These are phyloP conservation scores for Rhodofomes roseus DNA, from an alignment of 1,284 basidiomycete genomes.

Conservation along the genomic window DNA sequence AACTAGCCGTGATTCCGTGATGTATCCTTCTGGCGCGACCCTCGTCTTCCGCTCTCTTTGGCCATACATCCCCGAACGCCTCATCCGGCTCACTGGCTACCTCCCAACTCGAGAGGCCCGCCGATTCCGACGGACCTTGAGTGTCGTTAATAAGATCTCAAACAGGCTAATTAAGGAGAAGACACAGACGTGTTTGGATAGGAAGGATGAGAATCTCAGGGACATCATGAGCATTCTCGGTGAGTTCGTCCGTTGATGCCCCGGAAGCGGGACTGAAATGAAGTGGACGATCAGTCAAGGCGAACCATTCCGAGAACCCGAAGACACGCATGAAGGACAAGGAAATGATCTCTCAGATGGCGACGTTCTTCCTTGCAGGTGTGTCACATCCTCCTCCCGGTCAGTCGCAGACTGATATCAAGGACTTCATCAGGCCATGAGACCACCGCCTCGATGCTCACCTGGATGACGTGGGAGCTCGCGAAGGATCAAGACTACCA, in stretches of 20 bases:
- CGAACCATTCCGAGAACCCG: conserved; percentile 45
- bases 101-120: conserved; percentile 33
- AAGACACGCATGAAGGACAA: conserved; percentile 42
- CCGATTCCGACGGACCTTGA: conserved; percentile 30
- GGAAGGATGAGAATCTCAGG: conserved; percentile 17
- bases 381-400: background rate
- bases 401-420: conserved; percentile 25
- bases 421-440: conserved; percentile 43
- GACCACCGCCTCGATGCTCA: conserved; percentile 42
- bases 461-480: conserved; percentile 41
- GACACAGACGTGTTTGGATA: conserved; percentile 22
- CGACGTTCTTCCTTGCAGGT: conserved; percentile 30
- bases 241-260: conserved; percentile 14
- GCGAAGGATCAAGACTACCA: conserved; percentile 37
- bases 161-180: conserved; percentile 36
- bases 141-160: conserved; percentile 23
- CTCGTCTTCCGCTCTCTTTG: conserved; percentile 22
- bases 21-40: conserved; percentile 17
- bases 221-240: conserved; percentile 43
- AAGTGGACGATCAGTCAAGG: conserved; percentile 37
- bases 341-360: conserved; percentile 49
- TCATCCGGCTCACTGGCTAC: conserved; percentile 36
- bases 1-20: conserved; percentile 16
- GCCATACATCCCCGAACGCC: conserved; percentile 19
- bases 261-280: background rate